These are phyloP conservation scores for Solanum phureja DNA, from an alignment of 257 asterid species.

Conservation along the genomic window DNA sequence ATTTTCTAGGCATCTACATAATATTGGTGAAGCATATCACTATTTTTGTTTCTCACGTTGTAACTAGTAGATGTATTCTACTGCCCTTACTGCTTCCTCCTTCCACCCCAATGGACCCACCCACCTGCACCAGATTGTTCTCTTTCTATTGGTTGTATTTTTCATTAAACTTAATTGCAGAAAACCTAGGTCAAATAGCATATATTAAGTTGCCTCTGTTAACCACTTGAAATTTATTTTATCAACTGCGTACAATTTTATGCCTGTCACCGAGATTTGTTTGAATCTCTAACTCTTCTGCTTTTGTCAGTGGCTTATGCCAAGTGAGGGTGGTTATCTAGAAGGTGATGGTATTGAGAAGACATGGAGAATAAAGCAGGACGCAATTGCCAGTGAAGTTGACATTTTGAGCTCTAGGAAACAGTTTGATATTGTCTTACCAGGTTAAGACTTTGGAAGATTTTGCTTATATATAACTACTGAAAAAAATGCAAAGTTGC, in stretches of 20 bases:
- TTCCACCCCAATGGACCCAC: background rate
- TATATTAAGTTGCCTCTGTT: background rate
- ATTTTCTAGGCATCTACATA: background rate
- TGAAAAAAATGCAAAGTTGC: background rate
- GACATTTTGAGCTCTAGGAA: conserved; percentile 64
- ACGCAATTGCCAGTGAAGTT: conserved; percentile 61
- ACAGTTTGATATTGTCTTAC: conserved; percentile 79
- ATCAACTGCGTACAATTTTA: background rate
- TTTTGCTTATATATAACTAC: conserved; percentile 4
- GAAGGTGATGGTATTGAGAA: conserved; percentile 85
- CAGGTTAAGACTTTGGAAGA: conserved; percentile 46
- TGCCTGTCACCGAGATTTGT: background rate
- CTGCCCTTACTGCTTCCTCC: background rate
- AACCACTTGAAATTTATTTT: background rate
- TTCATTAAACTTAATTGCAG: background rate
- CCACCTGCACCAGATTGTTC: background rate
- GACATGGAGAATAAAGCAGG: conserved; percentile 81
- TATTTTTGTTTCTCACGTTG: background rate
- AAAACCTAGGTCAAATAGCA: background rate
- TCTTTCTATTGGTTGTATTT: background rate
- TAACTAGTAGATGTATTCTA: background rate
- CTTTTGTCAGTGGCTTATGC: conserved; percentile 68
- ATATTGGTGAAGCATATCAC: background rate
- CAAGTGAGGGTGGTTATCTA: conserved; percentile 75
- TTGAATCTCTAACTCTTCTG: background rate